Conservation (phyloP, 2,329 filamentous ascomycete genomes). For the Aspergillus persii region DNA sequence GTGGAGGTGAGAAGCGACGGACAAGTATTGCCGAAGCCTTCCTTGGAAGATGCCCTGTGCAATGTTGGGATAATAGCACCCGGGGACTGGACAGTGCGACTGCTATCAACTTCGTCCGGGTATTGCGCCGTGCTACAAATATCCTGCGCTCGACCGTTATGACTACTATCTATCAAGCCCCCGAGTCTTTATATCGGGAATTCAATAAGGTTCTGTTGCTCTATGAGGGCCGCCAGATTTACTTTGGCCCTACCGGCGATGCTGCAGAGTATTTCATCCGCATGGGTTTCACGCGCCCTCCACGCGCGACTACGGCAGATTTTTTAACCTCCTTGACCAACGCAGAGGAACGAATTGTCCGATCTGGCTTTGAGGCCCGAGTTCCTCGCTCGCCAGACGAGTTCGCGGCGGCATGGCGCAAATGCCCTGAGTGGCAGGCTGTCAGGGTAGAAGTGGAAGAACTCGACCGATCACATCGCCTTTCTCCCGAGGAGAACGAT, state of each 20-base stretch:
- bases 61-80: constrained; percentile 43
- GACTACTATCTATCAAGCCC: constrained; percentile 57
- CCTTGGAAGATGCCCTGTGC: background rate
- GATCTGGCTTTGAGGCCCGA: constrained; percentile 59
- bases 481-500: constrained; percentile 41
- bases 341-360: constrained; percentile 57
- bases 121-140: constrained; percentile 30
- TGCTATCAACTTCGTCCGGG: constrained; percentile 52
- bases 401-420: constrained; percentile 59
- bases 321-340: constrained; percentile 71
- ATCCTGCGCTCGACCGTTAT: constrained; percentile 37
- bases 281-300: constrained; percentile 68
- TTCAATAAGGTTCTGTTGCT: constrained; percentile 73
- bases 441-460: constrained; percentile 45
- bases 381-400: constrained; percentile 69
- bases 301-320: constrained; percentile 68
- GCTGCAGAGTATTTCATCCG: constrained; percentile 67
- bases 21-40: constrained; percentile 11
- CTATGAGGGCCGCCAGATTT: constrained; percentile 76
- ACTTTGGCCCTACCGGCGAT: constrained; percentile 62
- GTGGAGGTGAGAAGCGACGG: constrained; percentile 10
- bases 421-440: constrained; percentile 47
- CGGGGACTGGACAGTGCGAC: constrained; percentile 45
- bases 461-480: constrained; percentile 42
- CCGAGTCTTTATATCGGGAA: constrained; percentile 49